phyloP scores from a whole-genome alignment of 345 rosid genomes.

The Raphanus raphanistrum region DNA sequence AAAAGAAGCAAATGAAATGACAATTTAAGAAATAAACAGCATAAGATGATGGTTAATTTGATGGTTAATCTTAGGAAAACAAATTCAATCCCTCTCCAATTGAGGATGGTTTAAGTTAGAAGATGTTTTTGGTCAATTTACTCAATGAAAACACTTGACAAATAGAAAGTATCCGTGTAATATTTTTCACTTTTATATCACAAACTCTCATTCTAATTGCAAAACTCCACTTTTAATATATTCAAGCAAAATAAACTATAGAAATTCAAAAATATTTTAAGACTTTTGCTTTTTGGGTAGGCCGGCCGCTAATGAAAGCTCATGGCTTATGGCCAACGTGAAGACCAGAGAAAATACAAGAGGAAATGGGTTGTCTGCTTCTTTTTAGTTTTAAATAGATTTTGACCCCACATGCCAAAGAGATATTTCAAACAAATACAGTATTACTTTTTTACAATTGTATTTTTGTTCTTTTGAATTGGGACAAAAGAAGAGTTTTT shows the following conservation, averaged over 20 bases:
- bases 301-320: background rate
- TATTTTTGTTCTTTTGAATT: background rate
- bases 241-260: background rate
- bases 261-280: background rate
- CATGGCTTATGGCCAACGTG: background rate
- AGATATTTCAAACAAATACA: background rate
- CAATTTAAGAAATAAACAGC: too few relatives aligned
- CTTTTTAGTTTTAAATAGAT: background rate
- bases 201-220: background rate
- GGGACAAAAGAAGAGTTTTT: background rate
- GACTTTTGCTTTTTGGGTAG: background rate
- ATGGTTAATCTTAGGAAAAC: too few relatives aligned
- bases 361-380: background rate
- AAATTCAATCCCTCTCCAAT: too few relatives aligned
- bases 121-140: too few relatives aligned
- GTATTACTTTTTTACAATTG: background rate
- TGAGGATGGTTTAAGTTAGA: too few relatives aligned
- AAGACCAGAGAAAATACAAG: background rate
- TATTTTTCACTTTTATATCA: too few relatives aligned
- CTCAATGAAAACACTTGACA: too few relatives aligned
- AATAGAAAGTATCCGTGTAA: too few relatives aligned
- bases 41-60: too few relatives aligned
- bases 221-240: background rate
- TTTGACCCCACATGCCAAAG: background rate
- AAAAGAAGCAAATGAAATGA: too few relatives aligned